These are phyloP conservation scores for Antitrichia curtipendula DNA, from an alignment of 225 moss, liverwort and hornwort species.

Conservation along the genomic window DNA sequence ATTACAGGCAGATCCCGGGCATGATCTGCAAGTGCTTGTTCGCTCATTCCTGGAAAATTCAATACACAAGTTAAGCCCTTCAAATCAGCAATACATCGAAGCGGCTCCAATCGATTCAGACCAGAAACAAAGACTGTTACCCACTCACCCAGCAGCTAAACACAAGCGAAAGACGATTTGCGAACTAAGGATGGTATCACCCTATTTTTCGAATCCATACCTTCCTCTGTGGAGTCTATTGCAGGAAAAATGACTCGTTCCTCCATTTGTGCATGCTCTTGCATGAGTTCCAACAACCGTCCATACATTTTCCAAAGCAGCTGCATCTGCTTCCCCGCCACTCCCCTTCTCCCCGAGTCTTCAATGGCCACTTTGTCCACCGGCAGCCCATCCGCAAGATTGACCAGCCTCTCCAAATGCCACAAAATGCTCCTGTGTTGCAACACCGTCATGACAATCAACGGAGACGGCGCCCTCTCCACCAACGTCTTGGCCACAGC, in stretches of 20 bases:
- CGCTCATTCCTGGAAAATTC: conserved; percentile 30
- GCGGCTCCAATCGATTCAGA: background rate
- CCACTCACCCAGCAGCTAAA: no score
- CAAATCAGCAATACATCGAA: background rate
- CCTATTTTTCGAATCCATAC: background rate
- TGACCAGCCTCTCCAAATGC: conserved; percentile 71
- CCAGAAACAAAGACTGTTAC: background rate
- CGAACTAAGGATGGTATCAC: background rate
- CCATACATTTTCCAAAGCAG: conserved; percentile 84
- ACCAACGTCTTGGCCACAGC: conserved; percentile 75
- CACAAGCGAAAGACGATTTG: background rate
- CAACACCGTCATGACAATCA: conserved; percentile 69
- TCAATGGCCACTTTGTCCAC: conserved; percentile 34
- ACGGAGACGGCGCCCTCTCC: conserved; percentile 60
- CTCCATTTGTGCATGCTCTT: conserved; percentile 99
- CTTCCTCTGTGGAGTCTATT: conserved; percentile 62
- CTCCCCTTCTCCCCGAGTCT: conserved; percentile 26
- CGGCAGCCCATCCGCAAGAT: conserved; percentile 44
- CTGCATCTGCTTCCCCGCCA: conserved; percentile 49
- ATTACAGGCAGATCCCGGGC: conserved; percentile 54
- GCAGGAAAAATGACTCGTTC: conserved; percentile 88
- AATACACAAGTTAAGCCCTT: background rate
- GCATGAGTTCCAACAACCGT: conserved; percentile 77
- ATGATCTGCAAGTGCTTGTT: conserved; percentile 48
- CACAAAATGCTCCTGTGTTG: conserved; percentile 87